Percentiles rank a stretch among this genome's conserved stretches.
These are phyloP conservation scores for Carex sylvatica DNA, from an alignment of 202 grass and related monocot species.

Conservation along the genomic window DNA sequence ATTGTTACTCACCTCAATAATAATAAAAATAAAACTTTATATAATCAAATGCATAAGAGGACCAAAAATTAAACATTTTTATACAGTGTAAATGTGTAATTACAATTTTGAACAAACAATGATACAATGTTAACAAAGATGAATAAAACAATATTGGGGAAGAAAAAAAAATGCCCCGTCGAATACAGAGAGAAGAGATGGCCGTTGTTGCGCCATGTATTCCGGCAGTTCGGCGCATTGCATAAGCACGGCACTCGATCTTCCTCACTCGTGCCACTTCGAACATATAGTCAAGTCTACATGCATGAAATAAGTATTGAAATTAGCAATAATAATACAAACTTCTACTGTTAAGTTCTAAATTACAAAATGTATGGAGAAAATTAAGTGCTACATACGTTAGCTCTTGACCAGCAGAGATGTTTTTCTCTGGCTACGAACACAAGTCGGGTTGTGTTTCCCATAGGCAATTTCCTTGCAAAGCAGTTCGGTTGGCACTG, in stretches of 20 bases:
- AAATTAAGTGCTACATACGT: slow-evolving; percentile 48
- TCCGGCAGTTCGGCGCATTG: slow-evolving; percentile 66
- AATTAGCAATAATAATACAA: neutral
- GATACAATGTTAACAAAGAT: neutral
- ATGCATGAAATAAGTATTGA: neutral
- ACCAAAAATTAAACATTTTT: neutral
- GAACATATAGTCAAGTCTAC: slow-evolving; percentile 84
- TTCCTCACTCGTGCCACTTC: slow-evolving; percentile 70
- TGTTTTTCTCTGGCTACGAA: slow-evolving; percentile 71
- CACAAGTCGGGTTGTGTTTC: slow-evolving; percentile 54
- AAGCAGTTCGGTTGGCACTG: slow-evolving; percentile 98
- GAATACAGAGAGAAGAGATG: neutral
- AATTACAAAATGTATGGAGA: neutral
- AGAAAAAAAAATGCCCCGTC: neutral
- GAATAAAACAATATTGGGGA: neutral
- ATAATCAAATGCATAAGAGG: neutral
- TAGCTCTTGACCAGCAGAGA: slow-evolving; percentile 73
- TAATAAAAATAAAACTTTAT: too few relatives aligned
- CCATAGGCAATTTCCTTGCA: slow-evolving; percentile 70
- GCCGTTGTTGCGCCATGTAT: slow-evolving; percentile 42
- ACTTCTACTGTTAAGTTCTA: neutral
- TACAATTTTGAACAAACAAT: neutral
- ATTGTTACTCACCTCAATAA: too few relatives aligned
- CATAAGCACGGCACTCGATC: slow-evolving; percentile 80
- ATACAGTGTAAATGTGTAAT: slow-evolving; percentile 9